Base-by-base conservation (phyloP, 192 early-diverging fungal genomes). In the Linnemannia schmuckeri region DNA sequence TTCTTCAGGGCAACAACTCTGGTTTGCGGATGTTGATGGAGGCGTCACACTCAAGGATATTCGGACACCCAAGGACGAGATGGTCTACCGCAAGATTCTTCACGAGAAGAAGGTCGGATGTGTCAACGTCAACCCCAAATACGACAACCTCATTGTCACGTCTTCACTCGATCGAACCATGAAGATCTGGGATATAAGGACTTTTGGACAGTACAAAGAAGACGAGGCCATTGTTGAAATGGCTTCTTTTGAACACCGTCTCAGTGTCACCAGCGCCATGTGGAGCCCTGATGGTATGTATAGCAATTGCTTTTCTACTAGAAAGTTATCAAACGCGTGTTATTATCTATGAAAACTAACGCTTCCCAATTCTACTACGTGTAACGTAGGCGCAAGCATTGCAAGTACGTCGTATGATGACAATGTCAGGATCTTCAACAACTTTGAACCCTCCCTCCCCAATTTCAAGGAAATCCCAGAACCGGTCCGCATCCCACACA, bases 101-200 rank as follows among this genome's bases (percentile, higher is more conserved):
- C 88, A 84, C 18, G 90, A 91, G 41, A 92, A 91, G 70, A 95
- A 95, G 66, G 81, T 94, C 24, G 93, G 92, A 6, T 91, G 92
- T 77, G 80, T 95, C n/a, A 89, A 93, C 38, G 52, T 93, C 1
- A 94, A 95, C 72, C 92, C 91, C 22, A 83, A 79, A 13, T 71
- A 90, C 40, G 72, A 73, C 1, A 72, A 93, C 70, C 85, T 90
- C 44, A 75, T 95, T 33, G 89, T 87, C 35, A 89, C 88, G 0
- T 88, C 89, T 2, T 90, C 90, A 13, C 81, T 93, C 57, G 94
- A 95, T 75, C 78, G 91, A n/a, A 91, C 91, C 8, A 90, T 91
- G 46, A 83, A 88, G 27, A 88, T 95, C n/a, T 94, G 92, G 91
- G 94, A 95, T 84, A 77, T 89, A 40, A 87, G 94, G 33, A 89